These are phyloP conservation scores for Wickerhamia fluorescens DNA, from an alignment of 805 yeast genomes.

Conservation along the genomic window DNA sequence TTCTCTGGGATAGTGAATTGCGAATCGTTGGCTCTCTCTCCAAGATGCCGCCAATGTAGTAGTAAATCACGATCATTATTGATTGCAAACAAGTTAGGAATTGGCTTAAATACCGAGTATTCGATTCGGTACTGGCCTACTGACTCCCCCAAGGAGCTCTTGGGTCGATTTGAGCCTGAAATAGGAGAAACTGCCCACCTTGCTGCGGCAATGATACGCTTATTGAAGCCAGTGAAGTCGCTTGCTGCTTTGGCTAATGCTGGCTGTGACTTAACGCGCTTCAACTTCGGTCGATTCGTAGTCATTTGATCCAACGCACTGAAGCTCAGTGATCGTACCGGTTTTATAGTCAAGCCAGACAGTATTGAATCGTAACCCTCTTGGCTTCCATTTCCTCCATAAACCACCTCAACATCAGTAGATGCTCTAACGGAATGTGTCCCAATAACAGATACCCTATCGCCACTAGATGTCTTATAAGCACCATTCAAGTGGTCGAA, in stretches of 20 bases:
- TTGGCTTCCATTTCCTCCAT: too few relatives aligned
- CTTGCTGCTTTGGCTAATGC: constrained; percentile 6
- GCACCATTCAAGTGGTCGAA: too few relatives aligned
- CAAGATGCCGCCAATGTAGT: constrained; percentile 9
- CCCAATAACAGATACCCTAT: too few relatives aligned
- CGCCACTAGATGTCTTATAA: too few relatives aligned
- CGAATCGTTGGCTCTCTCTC: constrained; percentile 9
- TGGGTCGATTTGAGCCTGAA: constrained; percentile 4
- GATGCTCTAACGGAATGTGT: too few relatives aligned
- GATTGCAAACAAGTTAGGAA: constrained; percentile 10
- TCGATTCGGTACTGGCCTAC: constrained; percentile 48
- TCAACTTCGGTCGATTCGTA: too few relatives aligned
- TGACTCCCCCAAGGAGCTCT: too few relatives aligned
- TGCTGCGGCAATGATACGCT: constrained; percentile 20
- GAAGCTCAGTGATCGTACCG: too few relatives aligned
- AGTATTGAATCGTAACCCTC: too few relatives aligned
- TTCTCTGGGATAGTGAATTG: constrained; percentile 16
- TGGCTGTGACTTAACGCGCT: constrained; percentile 10
- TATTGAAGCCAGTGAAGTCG: constrained; percentile 14
- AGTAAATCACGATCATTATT: constrained; percentile 11
- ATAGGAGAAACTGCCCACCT: constrained; percentile 26
- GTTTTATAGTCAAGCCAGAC: too few relatives aligned
- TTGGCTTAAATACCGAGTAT: constrained; percentile 47
- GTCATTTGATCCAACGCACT: too few relatives aligned
- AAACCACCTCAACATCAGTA: too few relatives aligned